Evolutionary conservation across 257 asterid species (phyloP).

Genomic region (Petunia axillaris): DNA sequence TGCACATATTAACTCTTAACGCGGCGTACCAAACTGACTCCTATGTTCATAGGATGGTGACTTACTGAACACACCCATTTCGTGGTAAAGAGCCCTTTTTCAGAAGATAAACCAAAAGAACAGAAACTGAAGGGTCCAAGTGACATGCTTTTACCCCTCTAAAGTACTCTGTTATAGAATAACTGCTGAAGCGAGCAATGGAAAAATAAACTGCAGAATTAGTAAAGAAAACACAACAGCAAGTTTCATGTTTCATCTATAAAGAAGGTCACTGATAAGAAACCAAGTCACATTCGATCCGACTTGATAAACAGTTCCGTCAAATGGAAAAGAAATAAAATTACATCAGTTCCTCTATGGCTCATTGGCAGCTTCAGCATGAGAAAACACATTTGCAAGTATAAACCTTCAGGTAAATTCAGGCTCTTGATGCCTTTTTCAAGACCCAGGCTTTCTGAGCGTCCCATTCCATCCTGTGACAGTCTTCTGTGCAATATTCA

Average conservation of each 20-base stretch:
- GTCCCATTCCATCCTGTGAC: background rate
- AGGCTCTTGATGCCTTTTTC: constrained; percentile 4
- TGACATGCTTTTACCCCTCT: background rate
- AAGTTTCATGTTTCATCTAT: constrained; percentile 3
- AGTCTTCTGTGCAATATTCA: background rate
- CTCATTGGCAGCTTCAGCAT: constrained; percentile 1
- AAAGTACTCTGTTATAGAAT: background rate
- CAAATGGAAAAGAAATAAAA: background rate
- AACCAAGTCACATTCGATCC: constrained; percentile 8
- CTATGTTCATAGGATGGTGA: too few relatives aligned
- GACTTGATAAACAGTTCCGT: background rate
- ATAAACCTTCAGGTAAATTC: constrained; percentile 15
- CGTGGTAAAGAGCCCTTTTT: background rate
- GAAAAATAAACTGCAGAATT: background rate
- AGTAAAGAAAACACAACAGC: constrained; percentile 7
- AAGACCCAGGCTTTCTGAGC: background rate
- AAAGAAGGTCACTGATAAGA: background rate
- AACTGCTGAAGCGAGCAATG: background rate
- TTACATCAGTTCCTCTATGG: constrained; percentile 7
- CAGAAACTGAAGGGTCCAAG: background rate
- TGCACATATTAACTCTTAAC: too few relatives aligned
- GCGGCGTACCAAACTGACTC: too few relatives aligned
- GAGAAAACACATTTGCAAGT: constrained; percentile 17
- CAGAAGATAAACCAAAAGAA: constrained; percentile 11
- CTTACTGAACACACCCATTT: too few relatives aligned